Conservation (phyloP, 257 asterid species). For the Prunella vulgaris region DNA sequence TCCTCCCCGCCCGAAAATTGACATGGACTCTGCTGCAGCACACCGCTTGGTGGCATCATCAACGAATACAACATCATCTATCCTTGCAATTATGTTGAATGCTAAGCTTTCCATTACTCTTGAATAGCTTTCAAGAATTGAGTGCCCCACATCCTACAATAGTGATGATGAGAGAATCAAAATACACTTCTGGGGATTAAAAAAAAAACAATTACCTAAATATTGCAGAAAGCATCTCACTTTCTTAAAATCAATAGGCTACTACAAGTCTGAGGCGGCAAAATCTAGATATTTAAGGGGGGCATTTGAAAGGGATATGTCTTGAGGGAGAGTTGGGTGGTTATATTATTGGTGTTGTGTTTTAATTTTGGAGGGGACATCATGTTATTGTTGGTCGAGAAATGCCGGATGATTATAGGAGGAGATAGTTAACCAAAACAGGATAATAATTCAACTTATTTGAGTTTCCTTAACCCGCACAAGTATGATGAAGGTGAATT, state of each 20-base stretch:
- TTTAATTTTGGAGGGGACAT: no score
- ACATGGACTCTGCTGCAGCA: slow-evolving; percentile 62
- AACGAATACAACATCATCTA: slow-evolving; percentile 78
- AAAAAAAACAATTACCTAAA: not conserved
- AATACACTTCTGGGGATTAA: not conserved
- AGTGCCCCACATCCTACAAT: slow-evolving; percentile 89
- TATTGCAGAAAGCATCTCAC: not conserved
- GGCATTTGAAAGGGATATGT: no score
- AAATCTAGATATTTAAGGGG: not conserved
- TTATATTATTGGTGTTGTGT: no score
- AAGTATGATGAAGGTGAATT: no score
- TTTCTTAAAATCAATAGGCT: not conserved
- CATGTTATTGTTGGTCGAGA: no score
- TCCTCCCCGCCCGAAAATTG: slow-evolving; percentile 70
- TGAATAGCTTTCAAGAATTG: slow-evolving; percentile 96
- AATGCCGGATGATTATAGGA: no score
- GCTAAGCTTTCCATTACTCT: slow-evolving; percentile 99
- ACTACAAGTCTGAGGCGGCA: no score
- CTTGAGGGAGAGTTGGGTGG: no score
- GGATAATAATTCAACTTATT: no score
- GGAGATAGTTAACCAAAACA: no score
- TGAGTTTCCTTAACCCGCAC: no score
- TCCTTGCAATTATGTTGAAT: slow-evolving; percentile 89
- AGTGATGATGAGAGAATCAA: slow-evolving; percentile 16
- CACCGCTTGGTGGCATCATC: slow-evolving; percentile 73